Conservation (phyloP, 176 grass and related monocot genomes). For the Zoysia pacifica region DNA sequence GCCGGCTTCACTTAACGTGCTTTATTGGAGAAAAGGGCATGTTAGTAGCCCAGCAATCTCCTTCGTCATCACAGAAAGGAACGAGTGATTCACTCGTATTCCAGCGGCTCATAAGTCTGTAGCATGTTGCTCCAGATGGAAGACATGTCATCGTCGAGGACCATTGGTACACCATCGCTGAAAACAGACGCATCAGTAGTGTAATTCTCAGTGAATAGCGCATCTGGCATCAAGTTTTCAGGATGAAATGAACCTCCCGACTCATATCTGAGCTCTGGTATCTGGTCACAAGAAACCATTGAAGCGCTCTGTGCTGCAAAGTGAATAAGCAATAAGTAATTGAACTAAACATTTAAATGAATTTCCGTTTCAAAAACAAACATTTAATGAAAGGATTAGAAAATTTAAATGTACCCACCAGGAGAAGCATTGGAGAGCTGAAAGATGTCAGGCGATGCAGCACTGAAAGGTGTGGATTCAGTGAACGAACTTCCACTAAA, state of each 20-base stretch:
- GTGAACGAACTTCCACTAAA: slow-evolving; percentile 54
- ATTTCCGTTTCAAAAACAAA: too few species aligned
- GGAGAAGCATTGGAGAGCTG: slow-evolving; percentile 44
- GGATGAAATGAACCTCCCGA: slow-evolving; percentile 50
- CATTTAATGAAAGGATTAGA: not conserved
- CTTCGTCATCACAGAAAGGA: not conserved
- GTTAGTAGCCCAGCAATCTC: slow-evolving; percentile 28
- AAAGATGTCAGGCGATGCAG: slow-evolving; percentile 41
- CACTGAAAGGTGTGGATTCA: slow-evolving; percentile 40
- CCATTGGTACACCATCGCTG: slow-evolving; percentile 60
- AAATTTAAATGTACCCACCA: slow-evolving; percentile 29
- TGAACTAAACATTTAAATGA: not conserved
- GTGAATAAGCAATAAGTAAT: slow-evolving; percentile 24
- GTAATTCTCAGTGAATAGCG: slow-evolving; percentile 55
- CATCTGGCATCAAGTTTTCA: slow-evolving; percentile 66
- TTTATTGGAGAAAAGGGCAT: slow-evolving; percentile 50
- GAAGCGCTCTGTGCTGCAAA: slow-evolving; percentile 48
- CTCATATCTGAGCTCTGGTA: slow-evolving; percentile 21
- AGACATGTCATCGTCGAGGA: slow-evolving; percentile 51
- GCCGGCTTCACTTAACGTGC: slow-evolving; percentile 40
- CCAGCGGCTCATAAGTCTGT: slow-evolving; percentile 56
- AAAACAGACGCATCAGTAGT: slow-evolving; percentile 52
- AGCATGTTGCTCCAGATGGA: slow-evolving; percentile 66
- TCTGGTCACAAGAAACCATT: slow-evolving; percentile 39
- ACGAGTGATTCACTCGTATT: slow-evolving; percentile 53